These are phyloP conservation scores for Lactifluus rugatus DNA, from an alignment of 768 basidiomycete species.

Conservation along the genomic window DNA sequence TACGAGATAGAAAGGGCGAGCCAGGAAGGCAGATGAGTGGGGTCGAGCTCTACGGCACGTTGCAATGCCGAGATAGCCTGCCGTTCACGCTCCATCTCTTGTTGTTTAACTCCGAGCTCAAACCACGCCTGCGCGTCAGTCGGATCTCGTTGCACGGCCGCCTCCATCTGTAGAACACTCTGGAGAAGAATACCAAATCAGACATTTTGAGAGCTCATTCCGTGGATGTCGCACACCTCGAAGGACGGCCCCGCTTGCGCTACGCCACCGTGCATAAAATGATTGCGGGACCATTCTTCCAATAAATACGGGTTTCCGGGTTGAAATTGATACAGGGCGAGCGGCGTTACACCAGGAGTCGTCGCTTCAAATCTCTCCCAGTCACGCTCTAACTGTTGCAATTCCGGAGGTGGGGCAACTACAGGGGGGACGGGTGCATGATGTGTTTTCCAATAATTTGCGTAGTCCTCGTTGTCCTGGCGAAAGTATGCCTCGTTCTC, in stretches of 20 bases:
- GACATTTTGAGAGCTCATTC: background rate
- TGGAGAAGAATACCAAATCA: slow-evolving; percentile 28
- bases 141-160: slow-evolving; percentile 72
- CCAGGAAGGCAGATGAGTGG: slow-evolving; percentile 68
- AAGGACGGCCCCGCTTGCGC: slow-evolving; percentile 23
- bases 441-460: slow-evolving; percentile 46
- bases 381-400: slow-evolving; percentile 61
- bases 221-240: slow-evolving; percentile 31
- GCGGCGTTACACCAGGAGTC: slow-evolving; percentile 46
- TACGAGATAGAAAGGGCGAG: slow-evolving; percentile 84
- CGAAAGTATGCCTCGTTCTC: slow-evolving; percentile 59
- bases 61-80: slow-evolving; percentile 81
- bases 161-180: slow-evolving; percentile 86
- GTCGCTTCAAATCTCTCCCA: slow-evolving; percentile 83
- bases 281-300: slow-evolving; percentile 45
- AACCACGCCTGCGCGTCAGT: slow-evolving; percentile 72
- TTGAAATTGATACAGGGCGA: slow-evolving; percentile 62
- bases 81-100: slow-evolving; percentile 92
- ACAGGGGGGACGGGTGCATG: slow-evolving; percentile 18
- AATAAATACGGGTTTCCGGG: slow-evolving; percentile 67
- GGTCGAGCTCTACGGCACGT: slow-evolving; percentile 73
- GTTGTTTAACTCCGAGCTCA: slow-evolving; percentile 90
- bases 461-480: slow-evolving; percentile 61
- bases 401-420: slow-evolving; percentile 27
- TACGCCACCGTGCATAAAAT: slow-evolving; percentile 26